Conservation (phyloP, 2,329 filamentous ascomycete genomes). For the Botrytis tulipae region DNA sequence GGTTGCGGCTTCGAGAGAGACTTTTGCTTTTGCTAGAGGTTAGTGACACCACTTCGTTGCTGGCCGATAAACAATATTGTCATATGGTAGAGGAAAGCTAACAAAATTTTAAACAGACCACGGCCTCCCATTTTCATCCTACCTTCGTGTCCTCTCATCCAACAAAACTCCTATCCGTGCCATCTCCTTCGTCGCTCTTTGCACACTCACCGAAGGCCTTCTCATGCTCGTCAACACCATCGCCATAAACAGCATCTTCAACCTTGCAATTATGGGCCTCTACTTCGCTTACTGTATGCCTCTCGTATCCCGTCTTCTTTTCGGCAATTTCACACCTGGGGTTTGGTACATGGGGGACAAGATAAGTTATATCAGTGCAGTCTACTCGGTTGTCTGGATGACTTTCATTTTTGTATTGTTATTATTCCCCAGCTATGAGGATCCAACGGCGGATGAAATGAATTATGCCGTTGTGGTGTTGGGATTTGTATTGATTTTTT, state of each 20-base stretch:
- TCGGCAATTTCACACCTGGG: constrained; percentile 36
- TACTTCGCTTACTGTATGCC: constrained; percentile 41
- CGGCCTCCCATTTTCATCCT: constrained; percentile 36
- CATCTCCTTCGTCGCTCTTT: constrained; percentile 34
- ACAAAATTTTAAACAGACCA: constrained; percentile 30
- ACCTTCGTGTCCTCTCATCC: constrained; percentile 33
- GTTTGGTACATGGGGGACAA: constrained; percentile 38
- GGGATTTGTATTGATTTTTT: constrained; percentile 37
- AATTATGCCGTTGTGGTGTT: constrained; percentile 38
- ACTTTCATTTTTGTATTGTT: constrained; percentile 38
- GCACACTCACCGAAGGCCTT: constrained; percentile 36
- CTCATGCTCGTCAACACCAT: constrained; percentile 40
- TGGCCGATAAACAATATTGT: neutral
- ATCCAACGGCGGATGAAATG: constrained; percentile 34
- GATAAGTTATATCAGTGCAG: constrained; percentile 31
- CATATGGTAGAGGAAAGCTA: neutral
- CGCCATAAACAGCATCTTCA: constrained; percentile 39
- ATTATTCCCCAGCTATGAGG: constrained; percentile 34
- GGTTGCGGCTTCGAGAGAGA: constrained; percentile 38
- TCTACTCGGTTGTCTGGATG: constrained; percentile 38
- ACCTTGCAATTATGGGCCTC: constrained; percentile 39
- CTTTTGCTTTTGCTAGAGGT: constrained; percentile 39
- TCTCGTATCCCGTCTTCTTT: constrained; percentile 34
- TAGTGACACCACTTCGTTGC: neutral
- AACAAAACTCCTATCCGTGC: constrained; percentile 38